Evolutionary conservation across 306 rosid genomes (phyloP).

Genomic region (Rubus parviflorus): DNA sequence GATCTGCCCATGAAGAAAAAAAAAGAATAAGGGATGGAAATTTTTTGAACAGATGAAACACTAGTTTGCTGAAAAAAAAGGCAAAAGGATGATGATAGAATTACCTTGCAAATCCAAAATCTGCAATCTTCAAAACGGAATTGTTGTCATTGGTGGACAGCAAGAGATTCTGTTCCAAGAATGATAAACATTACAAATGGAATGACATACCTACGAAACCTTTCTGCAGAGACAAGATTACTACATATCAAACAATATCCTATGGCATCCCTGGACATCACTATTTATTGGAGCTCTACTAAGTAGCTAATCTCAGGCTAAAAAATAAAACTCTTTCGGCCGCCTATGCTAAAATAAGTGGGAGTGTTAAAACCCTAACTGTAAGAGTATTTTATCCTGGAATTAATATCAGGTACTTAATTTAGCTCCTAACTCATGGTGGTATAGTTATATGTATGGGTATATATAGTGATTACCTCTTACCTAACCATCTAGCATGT

Average conservation of each 20-base stretch:
- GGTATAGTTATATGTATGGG: neutral
- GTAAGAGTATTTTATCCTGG: neutral
- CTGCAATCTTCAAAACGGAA: conserved; percentile 91
- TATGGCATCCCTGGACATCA: conserved; percentile 11
- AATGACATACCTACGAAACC: conserved; percentile 38
- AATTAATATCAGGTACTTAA: neutral
- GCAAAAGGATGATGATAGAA: neutral
- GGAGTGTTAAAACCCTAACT: neutral
- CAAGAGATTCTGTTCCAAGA: conserved; percentile 92
- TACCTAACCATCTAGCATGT: conserved; percentile 1
- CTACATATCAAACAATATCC: conserved; percentile 23
- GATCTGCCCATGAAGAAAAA: conserved; percentile 57
- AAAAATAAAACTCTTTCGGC: neutral
- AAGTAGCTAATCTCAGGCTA: neutral
- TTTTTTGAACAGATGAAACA: neutral
- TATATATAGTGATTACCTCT: neutral
- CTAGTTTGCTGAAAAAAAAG: neutral
- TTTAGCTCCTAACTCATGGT: neutral
- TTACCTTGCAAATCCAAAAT: conserved; percentile 99
- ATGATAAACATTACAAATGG: conserved; percentile 40
- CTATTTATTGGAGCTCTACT: neutral
- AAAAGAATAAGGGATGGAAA: neutral
- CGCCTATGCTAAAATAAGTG: neutral
- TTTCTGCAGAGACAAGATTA: conserved; percentile 36
- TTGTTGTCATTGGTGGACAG: conserved; percentile 70